These are phyloP conservation scores for Monosporascus sp. DNA, from an alignment of 2,329 filamentous ascomycete species.

Conservation along the genomic window DNA sequence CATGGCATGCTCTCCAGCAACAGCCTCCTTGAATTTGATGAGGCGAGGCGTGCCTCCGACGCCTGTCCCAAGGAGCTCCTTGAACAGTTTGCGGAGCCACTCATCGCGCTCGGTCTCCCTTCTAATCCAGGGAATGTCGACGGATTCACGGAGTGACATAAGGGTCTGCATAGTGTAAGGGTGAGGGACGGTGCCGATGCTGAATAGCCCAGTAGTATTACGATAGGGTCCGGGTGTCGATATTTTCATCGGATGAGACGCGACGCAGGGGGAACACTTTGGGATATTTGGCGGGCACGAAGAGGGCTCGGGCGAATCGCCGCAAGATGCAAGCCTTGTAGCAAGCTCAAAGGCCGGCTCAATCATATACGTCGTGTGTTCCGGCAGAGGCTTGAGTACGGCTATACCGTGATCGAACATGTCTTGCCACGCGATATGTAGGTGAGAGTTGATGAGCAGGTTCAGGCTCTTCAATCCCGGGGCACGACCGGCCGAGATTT, in stretches of 20 bases:
- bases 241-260: slow-evolving; percentile 59
- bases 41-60: slow-evolving; percentile 61
- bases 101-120: slow-evolving; percentile 66
- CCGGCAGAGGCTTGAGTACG: slow-evolving; percentile 72
- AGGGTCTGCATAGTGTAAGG: slow-evolving; percentile 78
- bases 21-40: slow-evolving; percentile 72
- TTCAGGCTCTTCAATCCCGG: slow-evolving; percentile 63
- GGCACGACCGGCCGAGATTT: slow-evolving; percentile 50
- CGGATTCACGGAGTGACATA: slow-evolving; percentile 52
- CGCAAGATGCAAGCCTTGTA: slow-evolving; percentile 68
- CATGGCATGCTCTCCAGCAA: slow-evolving; percentile 62
- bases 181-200: slow-evolving; percentile 83
- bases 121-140: slow-evolving; percentile 62
- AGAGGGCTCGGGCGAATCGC: slow-evolving; percentile 63
- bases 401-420: slow-evolving; percentile 71
- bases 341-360: slow-evolving; percentile 68
- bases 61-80: slow-evolving; percentile 59
- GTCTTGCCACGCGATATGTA: slow-evolving; percentile 82
- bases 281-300: slow-evolving; percentile 80
- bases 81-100: slow-evolving; percentile 71
- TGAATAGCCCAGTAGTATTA: slow-evolving; percentile 70
- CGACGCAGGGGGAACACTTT: slow-evolving; percentile 69
- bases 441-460: slow-evolving; percentile 74
- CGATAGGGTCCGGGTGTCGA: slow-evolving; percentile 61
- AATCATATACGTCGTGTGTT: slow-evolving; percentile 69